A percentile compares a stretch with the other conserved stretches of the same genome.
Conservation (phyloP, 1,139 yeast species). For the Debaryomyces robertsiae region DNA sequence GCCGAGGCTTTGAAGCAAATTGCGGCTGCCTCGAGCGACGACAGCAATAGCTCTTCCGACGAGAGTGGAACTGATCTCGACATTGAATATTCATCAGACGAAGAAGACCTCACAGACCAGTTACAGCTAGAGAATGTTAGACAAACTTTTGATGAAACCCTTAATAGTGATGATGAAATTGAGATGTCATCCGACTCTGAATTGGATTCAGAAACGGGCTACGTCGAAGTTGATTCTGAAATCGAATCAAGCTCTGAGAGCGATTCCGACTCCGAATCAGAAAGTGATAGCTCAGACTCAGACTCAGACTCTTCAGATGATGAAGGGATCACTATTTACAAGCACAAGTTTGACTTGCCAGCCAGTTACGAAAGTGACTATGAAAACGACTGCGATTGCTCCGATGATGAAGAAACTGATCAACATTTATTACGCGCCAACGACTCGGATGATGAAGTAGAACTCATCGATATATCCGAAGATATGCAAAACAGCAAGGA, state of each 20-base stretch:
- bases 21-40: conserved; percentile 13
- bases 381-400: conserved; percentile 36
- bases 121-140: conserved; percentile 43
- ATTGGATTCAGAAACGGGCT: conserved; percentile 33
- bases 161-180: conserved; percentile 37
- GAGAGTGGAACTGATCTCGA: conserved; percentile 28
- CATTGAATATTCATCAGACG: conserved; percentile 36
- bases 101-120: conserved; percentile 36
- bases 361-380: conserved; percentile 30
- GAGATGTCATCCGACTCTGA: conserved; percentile 29
- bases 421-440: conserved; percentile 27
- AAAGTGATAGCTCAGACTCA: neutral
- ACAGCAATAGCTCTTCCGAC: conserved; percentile 11
- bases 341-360: conserved; percentile 45
- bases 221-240: conserved; percentile 36
- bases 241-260: conserved; percentile 18
- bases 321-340: conserved; percentile 49
- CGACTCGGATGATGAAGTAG: conserved; percentile 41
- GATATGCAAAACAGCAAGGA: conserved; percentile 50
- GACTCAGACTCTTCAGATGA: conserved; percentile 33
- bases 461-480: conserved; percentile 44
- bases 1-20: conserved; percentile 31
- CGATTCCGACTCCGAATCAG: conserved; percentile 8
- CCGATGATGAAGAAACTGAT: conserved; percentile 35
- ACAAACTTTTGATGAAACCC: conserved; percentile 41